Evolutionary conservation across 441 rosid genomes (phyloP).

Genomic region (Sinapis alba): DNA sequence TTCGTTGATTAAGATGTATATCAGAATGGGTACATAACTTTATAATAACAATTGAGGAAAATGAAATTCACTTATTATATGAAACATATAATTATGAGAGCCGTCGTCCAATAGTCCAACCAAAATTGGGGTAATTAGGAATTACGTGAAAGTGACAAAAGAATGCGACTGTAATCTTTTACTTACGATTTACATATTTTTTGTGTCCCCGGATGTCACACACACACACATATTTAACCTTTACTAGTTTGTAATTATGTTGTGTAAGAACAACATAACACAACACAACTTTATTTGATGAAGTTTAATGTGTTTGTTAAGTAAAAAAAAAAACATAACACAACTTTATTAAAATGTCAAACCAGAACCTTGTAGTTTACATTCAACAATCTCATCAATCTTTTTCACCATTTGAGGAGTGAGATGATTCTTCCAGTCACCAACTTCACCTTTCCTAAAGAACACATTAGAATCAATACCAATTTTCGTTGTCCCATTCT

Average conservation of each 20-base stretch:
- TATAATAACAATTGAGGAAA: too few species aligned
- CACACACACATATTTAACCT: too few species aligned
- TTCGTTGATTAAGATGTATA: too few species aligned
- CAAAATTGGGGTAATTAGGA: background rate
- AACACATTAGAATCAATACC: slow-evolving; percentile 39
- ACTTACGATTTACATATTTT: background rate
- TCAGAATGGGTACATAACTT: too few species aligned
- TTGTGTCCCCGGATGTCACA: background rate
- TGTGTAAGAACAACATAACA: background rate
- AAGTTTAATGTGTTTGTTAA: background rate
- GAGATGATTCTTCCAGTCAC: slow-evolving; percentile 53
- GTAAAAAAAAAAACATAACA: background rate
- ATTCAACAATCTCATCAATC: slow-evolving; percentile 45
- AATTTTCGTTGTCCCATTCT: slow-evolving; percentile 36
- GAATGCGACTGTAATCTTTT: background rate
- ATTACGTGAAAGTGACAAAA: slow-evolving; percentile 21
- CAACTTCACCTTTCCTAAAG: slow-evolving; percentile 59
- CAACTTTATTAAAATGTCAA: slow-evolving; percentile 29
- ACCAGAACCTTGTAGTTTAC: slow-evolving; percentile 41
- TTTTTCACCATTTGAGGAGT: slow-evolving; percentile 45
- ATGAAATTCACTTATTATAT: background rate
- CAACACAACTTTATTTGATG: background rate
- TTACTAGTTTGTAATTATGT: background rate
- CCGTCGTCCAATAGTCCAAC: slow-evolving; percentile 4
- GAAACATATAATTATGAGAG: background rate